These are phyloP conservation scores for Hypoxylon sp. DNA, from an alignment of 2,329 filamentous ascomycete species.

Conservation along the genomic window DNA sequence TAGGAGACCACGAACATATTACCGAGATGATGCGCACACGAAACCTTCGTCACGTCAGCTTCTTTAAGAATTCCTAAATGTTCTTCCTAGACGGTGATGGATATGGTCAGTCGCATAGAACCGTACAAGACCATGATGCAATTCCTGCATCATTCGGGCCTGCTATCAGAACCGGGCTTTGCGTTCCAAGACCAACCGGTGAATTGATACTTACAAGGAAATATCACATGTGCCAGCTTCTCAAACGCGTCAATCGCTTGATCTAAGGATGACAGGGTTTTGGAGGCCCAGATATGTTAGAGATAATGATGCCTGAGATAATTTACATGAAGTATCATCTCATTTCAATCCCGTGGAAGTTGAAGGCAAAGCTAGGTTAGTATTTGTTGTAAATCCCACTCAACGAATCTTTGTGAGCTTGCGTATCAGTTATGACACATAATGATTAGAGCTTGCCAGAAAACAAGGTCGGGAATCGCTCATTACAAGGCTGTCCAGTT, in stretches of 20 bases:
- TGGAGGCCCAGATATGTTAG: no score
- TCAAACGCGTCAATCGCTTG: background rate
- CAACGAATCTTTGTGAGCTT: no score
- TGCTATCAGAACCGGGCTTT: background rate
- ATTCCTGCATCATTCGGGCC: background rate
- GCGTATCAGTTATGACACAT: no score
- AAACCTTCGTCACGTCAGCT: background rate
- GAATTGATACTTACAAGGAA: conserved; percentile 1
- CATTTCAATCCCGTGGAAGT: no score
- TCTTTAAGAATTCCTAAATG: background rate
- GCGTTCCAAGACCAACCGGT: background rate
- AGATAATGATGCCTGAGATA: no score
- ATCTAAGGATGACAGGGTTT: no score
- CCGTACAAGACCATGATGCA: background rate
- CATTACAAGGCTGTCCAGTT: background rate
- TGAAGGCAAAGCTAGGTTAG: no score
- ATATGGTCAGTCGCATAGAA: background rate
- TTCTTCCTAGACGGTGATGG: background rate
- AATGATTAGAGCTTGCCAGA: no score
- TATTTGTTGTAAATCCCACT: no score
- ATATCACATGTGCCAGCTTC: conserved; percentile 1
- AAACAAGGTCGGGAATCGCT: background rate
- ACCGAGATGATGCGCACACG: conserved; percentile 1
- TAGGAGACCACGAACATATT: conserved; percentile 1
- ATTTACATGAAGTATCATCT: no score